Evolutionary conservation across 495 filamentous ascomycete species (phyloP).

Genomic region (Penicillium canariense): DNA sequence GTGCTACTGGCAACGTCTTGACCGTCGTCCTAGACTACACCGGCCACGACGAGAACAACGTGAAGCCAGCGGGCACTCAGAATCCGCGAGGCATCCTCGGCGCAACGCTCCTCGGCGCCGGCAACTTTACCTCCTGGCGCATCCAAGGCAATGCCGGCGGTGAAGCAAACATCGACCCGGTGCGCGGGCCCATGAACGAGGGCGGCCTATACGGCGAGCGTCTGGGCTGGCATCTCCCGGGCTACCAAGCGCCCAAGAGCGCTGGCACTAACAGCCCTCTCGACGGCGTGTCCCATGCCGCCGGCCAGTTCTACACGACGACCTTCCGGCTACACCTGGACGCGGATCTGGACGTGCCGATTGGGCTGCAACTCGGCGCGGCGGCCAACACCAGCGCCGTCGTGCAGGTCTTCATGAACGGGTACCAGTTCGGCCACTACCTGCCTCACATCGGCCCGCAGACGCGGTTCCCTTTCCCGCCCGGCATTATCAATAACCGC

Average conservation of each 20-base stretch:
- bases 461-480: constrained; percentile 48
- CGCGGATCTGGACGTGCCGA: constrained; percentile 38
- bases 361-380: constrained; percentile 33
- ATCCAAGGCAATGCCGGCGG: constrained; percentile 73
- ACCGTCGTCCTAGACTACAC: constrained; percentile 69
- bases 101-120: constrained; percentile 47
- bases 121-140: constrained; percentile 61
- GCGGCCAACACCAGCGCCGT: constrained; percentile 24
- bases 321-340: constrained; percentile 53
- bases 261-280: constrained; percentile 42
- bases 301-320: constrained; percentile 58
- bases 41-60: constrained; percentile 63
- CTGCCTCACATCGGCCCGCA: constrained; percentile 50
- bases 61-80: constrained; percentile 58
- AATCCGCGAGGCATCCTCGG: constrained; percentile 66
- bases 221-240: constrained; percentile 64
- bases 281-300: constrained; percentile 49
- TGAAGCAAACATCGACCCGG: constrained; percentile 60
- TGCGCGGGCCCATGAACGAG: constrained; percentile 71
- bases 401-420: constrained; percentile 42
- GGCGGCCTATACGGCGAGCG: constrained; percentile 66
- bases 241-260: constrained; percentile 41
- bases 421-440: constrained; percentile 50
- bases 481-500: constrained; percentile 47
- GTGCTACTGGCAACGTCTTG: constrained; percentile 51